Conservation (phyloP, 2,329 filamentous ascomycete species). For the Xylaria sp. region DNA sequence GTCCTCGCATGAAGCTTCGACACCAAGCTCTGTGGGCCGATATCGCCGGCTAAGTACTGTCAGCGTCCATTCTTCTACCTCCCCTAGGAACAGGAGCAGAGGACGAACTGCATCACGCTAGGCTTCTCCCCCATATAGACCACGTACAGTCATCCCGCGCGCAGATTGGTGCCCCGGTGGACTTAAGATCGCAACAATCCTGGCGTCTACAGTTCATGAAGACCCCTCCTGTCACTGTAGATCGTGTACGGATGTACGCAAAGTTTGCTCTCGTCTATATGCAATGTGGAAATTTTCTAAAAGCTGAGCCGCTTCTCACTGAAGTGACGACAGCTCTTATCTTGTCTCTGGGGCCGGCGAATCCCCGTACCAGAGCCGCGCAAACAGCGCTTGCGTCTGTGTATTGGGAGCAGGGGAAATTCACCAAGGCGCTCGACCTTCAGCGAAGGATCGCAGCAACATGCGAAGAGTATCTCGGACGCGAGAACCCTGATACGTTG, state of each 20-base stretch:
- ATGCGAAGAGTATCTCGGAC: conserved; percentile 15
- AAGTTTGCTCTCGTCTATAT: conserved; percentile 22
- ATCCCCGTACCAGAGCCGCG: conserved; percentile 3
- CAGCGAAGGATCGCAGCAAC: conserved; percentile 1
- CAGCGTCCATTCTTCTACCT: conserved; percentile 21
- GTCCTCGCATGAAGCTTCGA: conserved; percentile 16
- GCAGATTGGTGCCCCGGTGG: no score
- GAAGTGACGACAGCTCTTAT: conserved; percentile 3
- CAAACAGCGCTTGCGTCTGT: not conserved
- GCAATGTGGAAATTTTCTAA: conserved; percentile 8
- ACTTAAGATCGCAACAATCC: not conserved
- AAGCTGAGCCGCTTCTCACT: not conserved
- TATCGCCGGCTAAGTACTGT: conserved; percentile 13
- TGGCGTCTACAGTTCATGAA: not conserved
- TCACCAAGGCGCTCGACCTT: conserved; percentile 8
- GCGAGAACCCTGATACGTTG: conserved; percentile 10
- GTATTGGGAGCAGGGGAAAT: conserved; percentile 12
- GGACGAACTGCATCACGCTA: conserved; percentile 7
- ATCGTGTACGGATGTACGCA: conserved; percentile 16
- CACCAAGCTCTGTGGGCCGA: conserved; percentile 26
- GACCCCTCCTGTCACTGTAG: not conserved
- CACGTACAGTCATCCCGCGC: conserved; percentile 12
- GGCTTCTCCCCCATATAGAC: conserved; percentile 11
- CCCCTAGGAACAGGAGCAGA: conserved; percentile 2
- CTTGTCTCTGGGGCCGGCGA: not conserved